Evolutionary conservation across 768 basidiomycete genomes (phyloP).

Genomic region (Chalciporus pseudorubinellus): DNA sequence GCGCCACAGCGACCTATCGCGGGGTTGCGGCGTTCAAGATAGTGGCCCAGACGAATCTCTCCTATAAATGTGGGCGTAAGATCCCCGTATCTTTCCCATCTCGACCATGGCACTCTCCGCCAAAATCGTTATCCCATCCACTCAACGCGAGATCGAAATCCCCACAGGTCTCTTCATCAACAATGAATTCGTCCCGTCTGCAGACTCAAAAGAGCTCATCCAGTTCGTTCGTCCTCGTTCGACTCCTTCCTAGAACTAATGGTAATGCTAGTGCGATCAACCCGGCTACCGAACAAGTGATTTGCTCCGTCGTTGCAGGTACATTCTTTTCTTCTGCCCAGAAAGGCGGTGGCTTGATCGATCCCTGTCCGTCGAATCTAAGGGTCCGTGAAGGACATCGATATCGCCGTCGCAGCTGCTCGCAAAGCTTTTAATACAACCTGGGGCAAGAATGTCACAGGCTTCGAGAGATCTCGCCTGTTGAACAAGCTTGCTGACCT

Average conservation of each 20-base stretch:
- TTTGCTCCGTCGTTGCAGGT: conserved; percentile 70
- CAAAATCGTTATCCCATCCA: conserved; percentile 40
- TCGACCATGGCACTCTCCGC: conserved; percentile 46
- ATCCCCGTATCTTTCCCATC: background rate
- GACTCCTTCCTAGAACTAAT: conserved; percentile 16
- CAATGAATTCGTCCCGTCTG: conserved; percentile 81
- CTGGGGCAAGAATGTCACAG: conserved; percentile 89
- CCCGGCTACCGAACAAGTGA: conserved; percentile 73
- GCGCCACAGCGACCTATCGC: too few species aligned
- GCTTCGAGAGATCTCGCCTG: conserved; percentile 75
- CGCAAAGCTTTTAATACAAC: conserved; percentile 78
- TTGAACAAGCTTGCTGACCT: conserved; percentile 87
- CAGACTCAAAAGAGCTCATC: conserved; percentile 63
- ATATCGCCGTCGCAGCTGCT: conserved; percentile 80
- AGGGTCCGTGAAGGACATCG: conserved; percentile 77
- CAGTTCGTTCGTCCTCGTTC: conserved; percentile 41
- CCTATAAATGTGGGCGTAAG: conserved; percentile 11
- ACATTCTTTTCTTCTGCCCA: conserved; percentile 1
- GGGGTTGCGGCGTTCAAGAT: background rate
- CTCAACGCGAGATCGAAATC: conserved; percentile 53
- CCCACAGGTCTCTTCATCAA: conserved; percentile 90
- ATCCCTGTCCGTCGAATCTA: conserved; percentile 4
- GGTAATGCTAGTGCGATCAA: conserved; percentile 58
- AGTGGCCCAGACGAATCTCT: too few species aligned
- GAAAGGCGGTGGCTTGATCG: background rate